Evolutionary conservation across 1,284 basidiomycete species (phyloP).

Genomic region (Apiotrichum sp.): DNA sequence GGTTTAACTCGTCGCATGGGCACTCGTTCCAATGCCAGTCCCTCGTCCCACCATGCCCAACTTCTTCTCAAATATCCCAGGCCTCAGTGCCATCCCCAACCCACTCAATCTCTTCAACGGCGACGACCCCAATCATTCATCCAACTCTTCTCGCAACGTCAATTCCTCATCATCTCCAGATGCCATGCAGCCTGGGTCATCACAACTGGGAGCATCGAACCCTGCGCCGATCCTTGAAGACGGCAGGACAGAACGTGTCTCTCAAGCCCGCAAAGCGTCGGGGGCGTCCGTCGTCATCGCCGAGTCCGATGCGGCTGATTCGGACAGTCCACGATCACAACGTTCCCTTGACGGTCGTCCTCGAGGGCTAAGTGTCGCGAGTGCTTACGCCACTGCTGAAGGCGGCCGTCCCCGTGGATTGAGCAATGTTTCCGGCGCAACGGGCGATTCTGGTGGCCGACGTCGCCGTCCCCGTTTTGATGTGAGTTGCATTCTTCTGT

Average conservation of each 20-base stretch:
- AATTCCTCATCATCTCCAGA: neutral
- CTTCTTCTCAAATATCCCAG: slow-evolving; percentile 28
- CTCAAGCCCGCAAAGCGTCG: neutral
- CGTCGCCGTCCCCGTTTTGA: slow-evolving; percentile 2
- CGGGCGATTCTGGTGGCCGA: slow-evolving; percentile 1
- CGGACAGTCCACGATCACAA: neutral
- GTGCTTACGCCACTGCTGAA: neutral
- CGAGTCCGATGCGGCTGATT: slow-evolving; percentile 1
- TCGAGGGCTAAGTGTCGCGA: slow-evolving; percentile 4
- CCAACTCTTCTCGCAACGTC: neutral
- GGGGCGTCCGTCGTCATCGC: slow-evolving; percentile 5
- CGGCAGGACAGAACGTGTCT: neutral
- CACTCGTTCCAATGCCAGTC: neutral
- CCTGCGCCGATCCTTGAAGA: slow-evolving; percentile 2
- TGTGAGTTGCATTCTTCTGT: neutral
- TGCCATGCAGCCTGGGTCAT: neutral
- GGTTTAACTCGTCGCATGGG: neutral
- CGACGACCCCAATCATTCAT: neutral
- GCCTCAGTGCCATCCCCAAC: slow-evolving; percentile 25
- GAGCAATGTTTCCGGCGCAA: neutral
- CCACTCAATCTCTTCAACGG: slow-evolving; percentile 27
- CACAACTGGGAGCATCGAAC: neutral
- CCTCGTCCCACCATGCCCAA: slow-evolving; percentile 20
- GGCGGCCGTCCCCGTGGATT: no score
- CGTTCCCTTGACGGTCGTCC: neutral